These are phyloP conservation scores for Penicillium sp. DNA, from an alignment of 2,329 filamentous ascomycete species.

Conservation along the genomic window DNA sequence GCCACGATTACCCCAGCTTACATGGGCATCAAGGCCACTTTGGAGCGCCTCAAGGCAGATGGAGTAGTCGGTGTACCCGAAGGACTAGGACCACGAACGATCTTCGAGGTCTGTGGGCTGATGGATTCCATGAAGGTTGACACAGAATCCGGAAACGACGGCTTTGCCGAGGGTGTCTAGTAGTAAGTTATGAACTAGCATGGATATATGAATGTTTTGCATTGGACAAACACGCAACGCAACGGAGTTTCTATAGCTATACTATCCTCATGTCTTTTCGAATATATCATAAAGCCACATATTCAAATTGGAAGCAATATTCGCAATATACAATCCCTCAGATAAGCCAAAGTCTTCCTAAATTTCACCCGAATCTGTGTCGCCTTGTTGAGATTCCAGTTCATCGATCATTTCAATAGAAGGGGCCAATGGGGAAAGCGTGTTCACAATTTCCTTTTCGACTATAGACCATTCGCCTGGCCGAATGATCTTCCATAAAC, in stretches of 20 bases:
- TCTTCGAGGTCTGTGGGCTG: constrained; percentile 44
- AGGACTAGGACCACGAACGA: constrained; percentile 32
- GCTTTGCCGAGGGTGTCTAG: constrained; percentile 30
- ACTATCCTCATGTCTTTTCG: background rate
- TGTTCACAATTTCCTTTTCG: constrained; percentile 12
- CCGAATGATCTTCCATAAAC: constrained; percentile 4
- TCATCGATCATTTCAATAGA: background rate
- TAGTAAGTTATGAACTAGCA: background rate
- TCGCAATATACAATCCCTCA: background rate
- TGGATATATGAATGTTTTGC: background rate
- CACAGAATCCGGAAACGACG: constrained; percentile 36
- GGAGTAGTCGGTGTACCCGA: constrained; percentile 35
- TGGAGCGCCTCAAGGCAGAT: constrained; percentile 36
- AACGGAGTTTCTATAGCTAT: background rate
- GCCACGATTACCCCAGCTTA: constrained; percentile 39
- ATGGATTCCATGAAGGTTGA: constrained; percentile 42
- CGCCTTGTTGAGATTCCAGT: background rate
- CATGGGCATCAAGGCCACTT: constrained; percentile 33
- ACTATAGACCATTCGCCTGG: background rate
- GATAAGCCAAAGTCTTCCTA: background rate
- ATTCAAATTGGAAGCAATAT: background rate
- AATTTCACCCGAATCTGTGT: background rate
- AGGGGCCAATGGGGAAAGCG: no score
- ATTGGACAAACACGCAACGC: background rate
- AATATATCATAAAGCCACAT: background rate